Conservation (phyloP, 2,329 filamentous ascomycete genomes). For the Fusarium poae region DNA sequence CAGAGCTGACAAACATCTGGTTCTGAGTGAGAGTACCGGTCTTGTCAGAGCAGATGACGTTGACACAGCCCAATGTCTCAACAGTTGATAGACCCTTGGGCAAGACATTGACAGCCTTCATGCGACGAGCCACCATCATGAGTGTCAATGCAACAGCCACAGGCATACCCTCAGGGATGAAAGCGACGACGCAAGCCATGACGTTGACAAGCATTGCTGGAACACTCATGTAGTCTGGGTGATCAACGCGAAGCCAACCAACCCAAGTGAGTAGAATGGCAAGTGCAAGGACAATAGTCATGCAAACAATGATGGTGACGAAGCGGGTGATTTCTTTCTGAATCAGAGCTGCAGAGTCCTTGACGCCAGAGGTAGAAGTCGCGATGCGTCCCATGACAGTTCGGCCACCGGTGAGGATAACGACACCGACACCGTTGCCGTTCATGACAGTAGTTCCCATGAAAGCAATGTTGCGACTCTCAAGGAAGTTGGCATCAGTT, state of each 20-base stretch:
- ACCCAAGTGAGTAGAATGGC: slow-evolving; percentile 62
- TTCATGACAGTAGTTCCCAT: slow-evolving; percentile 60
- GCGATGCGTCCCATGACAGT: slow-evolving; percentile 60
- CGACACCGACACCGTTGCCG: slow-evolving; percentile 56
- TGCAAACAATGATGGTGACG: slow-evolving; percentile 57
- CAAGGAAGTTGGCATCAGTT: slow-evolving; percentile 58
- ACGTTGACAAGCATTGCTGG: slow-evolving; percentile 61
- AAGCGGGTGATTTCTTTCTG: slow-evolving; percentile 60
- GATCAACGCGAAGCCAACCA: slow-evolving; percentile 56
- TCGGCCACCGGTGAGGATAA: slow-evolving; percentile 56
- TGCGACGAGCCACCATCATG: slow-evolving; percentile 58
- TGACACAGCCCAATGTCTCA: slow-evolving; percentile 60
- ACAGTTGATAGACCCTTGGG: slow-evolving; percentile 59
- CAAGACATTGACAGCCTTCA: slow-evolving; percentile 59
- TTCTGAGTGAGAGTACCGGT: slow-evolving; percentile 60
- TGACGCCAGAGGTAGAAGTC: slow-evolving; percentile 53
- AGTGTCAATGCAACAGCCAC: slow-evolving; percentile 57
- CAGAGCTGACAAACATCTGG: slow-evolving; percentile 59
- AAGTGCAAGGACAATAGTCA: slow-evolving; percentile 56
- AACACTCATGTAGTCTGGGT: slow-evolving; percentile 57
- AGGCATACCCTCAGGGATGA: slow-evolving; percentile 58
- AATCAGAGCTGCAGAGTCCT: slow-evolving; percentile 57
- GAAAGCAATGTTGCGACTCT: slow-evolving; percentile 59
- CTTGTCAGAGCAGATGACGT: slow-evolving; percentile 60
- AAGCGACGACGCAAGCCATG: slow-evolving; percentile 59